Evolutionary conservation across 768 basidiomycete genomes (phyloP).

Genomic region (Auricularia auricula-judae): DNA sequence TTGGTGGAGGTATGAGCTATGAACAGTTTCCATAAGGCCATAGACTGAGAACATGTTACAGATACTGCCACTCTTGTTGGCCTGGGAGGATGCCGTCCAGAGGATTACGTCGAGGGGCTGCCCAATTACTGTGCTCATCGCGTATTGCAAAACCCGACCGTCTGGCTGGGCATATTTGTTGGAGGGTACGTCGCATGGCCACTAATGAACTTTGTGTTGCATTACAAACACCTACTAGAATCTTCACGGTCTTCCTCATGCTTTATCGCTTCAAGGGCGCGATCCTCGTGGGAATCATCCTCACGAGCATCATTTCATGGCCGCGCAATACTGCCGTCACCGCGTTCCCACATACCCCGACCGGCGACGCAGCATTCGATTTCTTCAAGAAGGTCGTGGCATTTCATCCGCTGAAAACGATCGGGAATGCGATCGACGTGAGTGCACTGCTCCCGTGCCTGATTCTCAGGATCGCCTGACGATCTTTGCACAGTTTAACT

Average conservation of each 20-base stretch:
- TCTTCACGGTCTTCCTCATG: conserved; percentile 71
- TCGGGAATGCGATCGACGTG: conserved; percentile 62
- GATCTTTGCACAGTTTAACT: neutral
- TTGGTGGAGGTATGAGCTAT: conserved; percentile 40
- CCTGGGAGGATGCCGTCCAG: conserved; percentile 60
- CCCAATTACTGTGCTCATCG: conserved; percentile 50
- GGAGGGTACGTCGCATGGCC: conserved; percentile 47
- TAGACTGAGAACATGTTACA: neutral
- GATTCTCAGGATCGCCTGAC: neutral
- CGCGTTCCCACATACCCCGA: conserved; percentile 60
- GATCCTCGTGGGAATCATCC: conserved; percentile 71
- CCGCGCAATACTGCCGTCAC: conserved; percentile 74
- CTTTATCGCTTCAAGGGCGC: conserved; percentile 78
- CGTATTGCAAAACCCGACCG: conserved; percentile 61
- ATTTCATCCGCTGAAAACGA: conserved; percentile 50
- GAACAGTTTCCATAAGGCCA: neutral
- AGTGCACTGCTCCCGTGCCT: conserved; percentile 17
- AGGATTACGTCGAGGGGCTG: conserved; percentile 39
- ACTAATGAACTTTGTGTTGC: neutral
- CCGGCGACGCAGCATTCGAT: conserved; percentile 64
- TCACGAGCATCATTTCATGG: conserved; percentile 83
- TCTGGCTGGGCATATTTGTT: conserved; percentile 82
- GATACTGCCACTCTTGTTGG: conserved; percentile 56
- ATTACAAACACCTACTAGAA: conserved; percentile 23
- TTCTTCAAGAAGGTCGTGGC: conserved; percentile 80